These are phyloP conservation scores for Hypomontagnella monticulosa DNA, from an alignment of 495 filamentous ascomycete genomes.

Conservation along the genomic window DNA sequence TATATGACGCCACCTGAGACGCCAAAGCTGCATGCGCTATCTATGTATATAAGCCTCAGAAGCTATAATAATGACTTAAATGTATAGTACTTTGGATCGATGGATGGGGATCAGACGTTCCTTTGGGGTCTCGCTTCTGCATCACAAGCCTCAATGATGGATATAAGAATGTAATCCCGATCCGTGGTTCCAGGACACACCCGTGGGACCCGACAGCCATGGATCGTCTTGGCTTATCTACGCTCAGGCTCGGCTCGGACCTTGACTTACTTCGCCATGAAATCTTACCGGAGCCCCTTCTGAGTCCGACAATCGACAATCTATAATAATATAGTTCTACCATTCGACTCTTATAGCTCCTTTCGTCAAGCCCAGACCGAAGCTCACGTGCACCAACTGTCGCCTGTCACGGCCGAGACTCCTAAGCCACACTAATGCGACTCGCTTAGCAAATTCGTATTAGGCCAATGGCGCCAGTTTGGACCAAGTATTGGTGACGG, in stretches of 20 bases:
- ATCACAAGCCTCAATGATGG: not conserved
- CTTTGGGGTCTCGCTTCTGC: slow-evolving; percentile 16
- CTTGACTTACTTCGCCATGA: too few species aligned
- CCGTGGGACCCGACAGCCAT: too few species aligned
- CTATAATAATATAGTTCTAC: not conserved
- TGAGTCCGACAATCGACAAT: too few species aligned
- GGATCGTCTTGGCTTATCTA: slow-evolving; percentile 19
- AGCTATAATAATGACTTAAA: not conserved
- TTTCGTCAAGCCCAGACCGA: slow-evolving; percentile 15
- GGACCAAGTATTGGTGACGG: slow-evolving; percentile 26
- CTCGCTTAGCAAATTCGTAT: slow-evolving; percentile 33
- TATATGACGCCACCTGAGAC: not conserved
- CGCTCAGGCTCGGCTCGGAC: slow-evolving; percentile 7
- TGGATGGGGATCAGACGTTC: slow-evolving; percentile 17
- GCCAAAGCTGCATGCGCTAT: not conserved
- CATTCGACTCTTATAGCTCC: not conserved
- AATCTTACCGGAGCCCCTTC: too few species aligned
- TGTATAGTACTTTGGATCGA: not conserved
- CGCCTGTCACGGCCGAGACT: slow-evolving; percentile 18
- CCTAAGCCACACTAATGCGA: slow-evolving; percentile 10
- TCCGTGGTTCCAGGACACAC: not conserved
- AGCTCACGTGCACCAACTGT: slow-evolving; percentile 27
- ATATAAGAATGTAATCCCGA: not conserved
- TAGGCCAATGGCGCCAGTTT: slow-evolving; percentile 28
- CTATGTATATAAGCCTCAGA: slow-evolving; percentile 7